Conservation (phyloP, 169 alveolate genomes). For the Theileria annulata region DNA sequence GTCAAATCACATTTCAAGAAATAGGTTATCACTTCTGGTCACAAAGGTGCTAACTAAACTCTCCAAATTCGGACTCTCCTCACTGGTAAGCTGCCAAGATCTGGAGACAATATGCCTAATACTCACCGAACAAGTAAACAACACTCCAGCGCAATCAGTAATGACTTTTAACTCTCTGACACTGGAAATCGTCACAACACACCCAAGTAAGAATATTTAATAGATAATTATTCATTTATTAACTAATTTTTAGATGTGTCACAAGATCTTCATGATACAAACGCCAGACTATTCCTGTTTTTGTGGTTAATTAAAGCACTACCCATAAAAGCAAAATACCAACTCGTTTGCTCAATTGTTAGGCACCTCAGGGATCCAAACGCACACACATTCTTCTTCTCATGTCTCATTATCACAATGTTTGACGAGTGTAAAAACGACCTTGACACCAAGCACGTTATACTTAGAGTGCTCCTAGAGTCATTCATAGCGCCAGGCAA, state of each 20-base stretch:
- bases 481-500: constrained; percentile 91
- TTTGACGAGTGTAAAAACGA: constrained; percentile 81
- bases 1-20: constrained; percentile 51
- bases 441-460: constrained; percentile 86
- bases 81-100: neutral
- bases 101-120: constrained; percentile 60
- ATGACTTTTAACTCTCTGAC: constrained; percentile 78
- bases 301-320: constrained; percentile 73
- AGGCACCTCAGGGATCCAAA: constrained; percentile 96
- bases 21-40: constrained; percentile 54
- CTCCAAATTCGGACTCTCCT: constrained; percentile 13
- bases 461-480: constrained; percentile 90
- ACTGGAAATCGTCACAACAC: constrained; percentile 73
- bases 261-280: constrained; percentile 30
- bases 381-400: constrained; percentile 91
- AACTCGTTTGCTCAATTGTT: constrained; percentile 88
- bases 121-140: constrained; percentile 62
- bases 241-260: neutral
- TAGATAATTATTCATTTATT: neutral
- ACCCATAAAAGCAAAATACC: constrained; percentile 87
- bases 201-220: constrained; percentile 8
- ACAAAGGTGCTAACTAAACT: constrained; percentile 37
- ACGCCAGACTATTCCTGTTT: constrained; percentile 76
- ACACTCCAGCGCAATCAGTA: constrained; percentile 74
- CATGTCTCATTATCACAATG: constrained; percentile 83